Conservation (phyloP, 208 protist genomes). For the Wallacemonas sp. region DNA sequence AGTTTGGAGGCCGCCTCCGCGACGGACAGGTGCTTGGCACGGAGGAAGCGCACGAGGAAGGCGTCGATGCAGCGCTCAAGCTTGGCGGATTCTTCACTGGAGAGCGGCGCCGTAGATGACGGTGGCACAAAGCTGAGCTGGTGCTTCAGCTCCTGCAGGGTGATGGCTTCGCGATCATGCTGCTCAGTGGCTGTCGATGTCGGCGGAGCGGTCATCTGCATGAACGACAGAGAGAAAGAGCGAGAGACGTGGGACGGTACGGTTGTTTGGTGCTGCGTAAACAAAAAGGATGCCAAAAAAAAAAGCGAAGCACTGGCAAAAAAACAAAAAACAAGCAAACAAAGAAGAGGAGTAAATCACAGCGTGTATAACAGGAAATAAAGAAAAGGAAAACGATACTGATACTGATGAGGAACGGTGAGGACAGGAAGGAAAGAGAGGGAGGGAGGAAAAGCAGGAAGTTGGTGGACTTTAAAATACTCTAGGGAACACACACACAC, state of each 20-base stretch:
- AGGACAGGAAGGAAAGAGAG: too few relatives aligned
- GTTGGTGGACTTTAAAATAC: too few relatives aligned
- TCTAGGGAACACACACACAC: too few relatives aligned
- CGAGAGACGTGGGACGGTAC: too few relatives aligned
- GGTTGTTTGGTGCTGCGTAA: too few relatives aligned
- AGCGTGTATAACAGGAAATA: constrained; percentile 15
- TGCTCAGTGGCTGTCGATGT: constrained; percentile 14
- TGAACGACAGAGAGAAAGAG: constrained; percentile 13
- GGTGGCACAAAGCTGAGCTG: constrained; percentile 23
- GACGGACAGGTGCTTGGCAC: constrained; percentile 42
- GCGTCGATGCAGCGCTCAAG: constrained; percentile 37
- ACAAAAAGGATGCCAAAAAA: constrained; percentile 20
- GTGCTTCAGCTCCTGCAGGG: constrained; percentile 38
- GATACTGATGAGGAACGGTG: too few relatives aligned
- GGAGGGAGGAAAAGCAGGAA: too few relatives aligned
- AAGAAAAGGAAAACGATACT: constrained; percentile 14
- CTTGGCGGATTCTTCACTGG: constrained; percentile 13
- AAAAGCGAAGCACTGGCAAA: constrained; percentile 16
- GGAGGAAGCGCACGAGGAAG: constrained; percentile 67
- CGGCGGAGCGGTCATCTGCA: background rate
- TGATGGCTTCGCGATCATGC: constrained; percentile 32
- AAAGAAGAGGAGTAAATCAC: constrained; percentile 22
- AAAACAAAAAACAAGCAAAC: constrained; percentile 26
- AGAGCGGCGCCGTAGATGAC: background rate
- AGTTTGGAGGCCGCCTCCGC: constrained; percentile 55